Conservation (phyloP, 2,329 filamentous ascomycete genomes). For the Tolypocladium endophyticum region DNA sequence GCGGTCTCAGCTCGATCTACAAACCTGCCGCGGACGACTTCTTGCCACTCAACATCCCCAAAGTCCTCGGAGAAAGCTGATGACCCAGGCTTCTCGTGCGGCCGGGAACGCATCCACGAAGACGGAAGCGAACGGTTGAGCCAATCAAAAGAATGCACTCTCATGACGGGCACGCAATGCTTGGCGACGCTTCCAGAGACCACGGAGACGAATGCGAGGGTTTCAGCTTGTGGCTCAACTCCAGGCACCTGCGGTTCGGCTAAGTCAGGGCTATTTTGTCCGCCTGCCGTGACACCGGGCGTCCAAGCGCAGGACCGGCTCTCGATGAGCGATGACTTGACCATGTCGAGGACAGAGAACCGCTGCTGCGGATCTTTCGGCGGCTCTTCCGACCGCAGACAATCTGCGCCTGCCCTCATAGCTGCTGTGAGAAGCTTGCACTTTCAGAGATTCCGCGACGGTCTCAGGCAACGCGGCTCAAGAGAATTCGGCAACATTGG, state of each 20-base stretch:
- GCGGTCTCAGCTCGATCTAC: background rate
- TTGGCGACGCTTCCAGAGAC: background rate
- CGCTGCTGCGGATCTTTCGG: background rate
- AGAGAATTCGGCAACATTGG: constrained; percentile 6
- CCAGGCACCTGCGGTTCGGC: background rate
- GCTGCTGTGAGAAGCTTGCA: constrained; percentile 9
- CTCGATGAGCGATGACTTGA: background rate
- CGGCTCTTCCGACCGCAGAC: background rate
- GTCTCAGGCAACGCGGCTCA: constrained; percentile 10
- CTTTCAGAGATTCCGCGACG: constrained; percentile 12
- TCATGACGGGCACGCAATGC: background rate
- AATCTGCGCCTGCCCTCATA: background rate
- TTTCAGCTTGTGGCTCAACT: background rate
- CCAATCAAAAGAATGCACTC: background rate
- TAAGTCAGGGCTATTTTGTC: background rate
- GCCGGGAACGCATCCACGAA: background rate
- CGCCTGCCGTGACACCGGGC: background rate
- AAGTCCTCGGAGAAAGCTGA: background rate
- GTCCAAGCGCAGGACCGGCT: background rate
- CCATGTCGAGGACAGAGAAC: background rate
- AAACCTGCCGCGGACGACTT: background rate
- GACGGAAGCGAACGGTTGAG: background rate
- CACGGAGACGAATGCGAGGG: no score
- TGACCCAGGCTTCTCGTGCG: background rate
- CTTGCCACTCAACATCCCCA: background rate